Evolutionary conservation across 2,329 filamentous ascomycete species (phyloP).

Genomic region (Nemania diffusa): DNA sequence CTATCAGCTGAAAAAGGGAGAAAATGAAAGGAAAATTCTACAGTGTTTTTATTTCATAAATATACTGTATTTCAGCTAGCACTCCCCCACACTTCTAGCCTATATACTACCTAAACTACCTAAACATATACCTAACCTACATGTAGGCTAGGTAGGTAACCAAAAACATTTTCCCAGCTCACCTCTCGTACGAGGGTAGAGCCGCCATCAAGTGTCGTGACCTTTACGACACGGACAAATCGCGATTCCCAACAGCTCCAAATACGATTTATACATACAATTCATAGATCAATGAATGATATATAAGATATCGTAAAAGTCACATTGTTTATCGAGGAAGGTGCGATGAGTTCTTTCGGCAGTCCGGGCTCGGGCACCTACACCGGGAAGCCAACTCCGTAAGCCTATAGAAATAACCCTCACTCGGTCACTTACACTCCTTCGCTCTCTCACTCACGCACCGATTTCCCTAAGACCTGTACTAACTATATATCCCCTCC

Average conservation of each 20-base stretch:
- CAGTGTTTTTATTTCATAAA: not conserved
- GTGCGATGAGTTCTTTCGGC: slow-evolving; percentile 47
- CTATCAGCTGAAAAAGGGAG: not conserved
- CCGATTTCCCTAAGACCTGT: not conserved
- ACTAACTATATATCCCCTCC: slow-evolving; percentile 11
- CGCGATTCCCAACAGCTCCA: not conserved
- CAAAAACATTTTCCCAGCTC: too few species aligned
- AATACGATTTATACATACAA: not conserved
- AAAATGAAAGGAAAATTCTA: not conserved
- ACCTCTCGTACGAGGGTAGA: not conserved
- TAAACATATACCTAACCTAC: too few species aligned
- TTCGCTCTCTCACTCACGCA: slow-evolving; percentile 8
- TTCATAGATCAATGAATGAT: not conserved
- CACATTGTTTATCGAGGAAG: not conserved
- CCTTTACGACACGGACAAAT: not conserved
- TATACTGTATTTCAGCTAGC: slow-evolving; percentile 16
- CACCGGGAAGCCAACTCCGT: slow-evolving; percentile 47
- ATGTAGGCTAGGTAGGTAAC: too few species aligned
- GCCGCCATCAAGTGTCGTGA: not conserved
- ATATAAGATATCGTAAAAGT: not conserved
- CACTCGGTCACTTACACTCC: not conserved
- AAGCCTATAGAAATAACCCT: slow-evolving; percentile 23
- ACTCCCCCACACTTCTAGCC: not conserved
- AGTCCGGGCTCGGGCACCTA: slow-evolving; percentile 47
- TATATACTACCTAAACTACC: not conserved